phyloP scores from a whole-genome alignment of 2,329 filamentous ascomycete genomes.

The Penicillium sp. region DNA sequence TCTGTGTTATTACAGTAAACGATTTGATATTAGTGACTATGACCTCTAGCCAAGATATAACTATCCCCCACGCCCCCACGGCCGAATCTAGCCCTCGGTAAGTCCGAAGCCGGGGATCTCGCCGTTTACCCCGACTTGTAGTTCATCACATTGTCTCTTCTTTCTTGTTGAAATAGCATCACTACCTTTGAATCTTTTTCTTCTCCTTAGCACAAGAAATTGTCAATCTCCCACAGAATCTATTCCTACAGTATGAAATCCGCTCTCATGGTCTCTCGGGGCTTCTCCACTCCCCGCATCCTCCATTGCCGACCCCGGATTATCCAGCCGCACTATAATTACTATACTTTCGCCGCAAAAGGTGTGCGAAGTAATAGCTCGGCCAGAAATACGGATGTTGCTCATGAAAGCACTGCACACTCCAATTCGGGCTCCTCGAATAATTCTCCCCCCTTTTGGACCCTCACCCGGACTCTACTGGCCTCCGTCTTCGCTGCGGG shows the following conservation, averaged over 20 bases:
- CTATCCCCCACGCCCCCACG: constrained; percentile 12
- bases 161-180: neutral
- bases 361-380: constrained; percentile 20
- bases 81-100: constrained; percentile 17
- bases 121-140: constrained; percentile 4
- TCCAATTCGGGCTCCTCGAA: constrained; percentile 11
- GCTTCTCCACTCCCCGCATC: constrained; percentile 26
- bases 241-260: constrained; percentile 20
- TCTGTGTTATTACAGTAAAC: too few relatives aligned
- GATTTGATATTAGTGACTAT: too few relatives aligned
- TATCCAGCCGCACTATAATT: constrained; percentile 6
- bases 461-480: constrained; percentile 44
- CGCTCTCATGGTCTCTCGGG: constrained; percentile 18
- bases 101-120: constrained; percentile 13
- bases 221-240: too few relatives aligned
- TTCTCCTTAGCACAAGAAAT: too few relatives aligned
- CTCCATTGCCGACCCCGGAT: constrained; percentile 19
- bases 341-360: constrained; percentile 4
- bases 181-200: too few relatives aligned
- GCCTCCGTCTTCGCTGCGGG: constrained; percentile 48
- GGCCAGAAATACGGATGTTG: neutral
- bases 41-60: too few relatives aligned
- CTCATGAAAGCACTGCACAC: constrained; percentile 11
- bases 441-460: constrained; percentile 36
- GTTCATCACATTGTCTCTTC: neutral